A percentile compares a stretch with the other conserved stretches of the same genome.
Conservation (phyloP, 2,329 filamentous ascomycete genomes). For the Fusarium sororula region DNA sequence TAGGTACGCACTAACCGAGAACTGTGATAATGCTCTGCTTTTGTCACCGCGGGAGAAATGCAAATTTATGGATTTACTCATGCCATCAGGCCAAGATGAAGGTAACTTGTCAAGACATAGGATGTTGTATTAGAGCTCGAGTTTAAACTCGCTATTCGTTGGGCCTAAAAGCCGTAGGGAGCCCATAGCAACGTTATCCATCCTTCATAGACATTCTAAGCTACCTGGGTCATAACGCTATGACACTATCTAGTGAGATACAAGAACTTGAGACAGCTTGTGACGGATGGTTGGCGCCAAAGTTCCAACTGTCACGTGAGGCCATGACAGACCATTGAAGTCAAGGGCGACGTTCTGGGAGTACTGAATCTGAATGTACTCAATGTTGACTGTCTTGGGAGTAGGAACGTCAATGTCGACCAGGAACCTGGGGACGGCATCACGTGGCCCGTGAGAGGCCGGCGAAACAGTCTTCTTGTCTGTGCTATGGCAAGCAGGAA, state of each 20-base stretch:
- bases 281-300: constrained; percentile 19
- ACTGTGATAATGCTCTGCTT: accelerated
- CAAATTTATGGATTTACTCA: background rate
- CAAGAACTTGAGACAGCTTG: background rate
- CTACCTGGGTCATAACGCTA: accelerated
- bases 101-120: background rate
- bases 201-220: no score
- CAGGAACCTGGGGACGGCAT: constrained; percentile 26
- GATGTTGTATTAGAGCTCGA: background rate
- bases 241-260: background rate
- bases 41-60: no score
- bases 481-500: background rate
- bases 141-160: background rate
- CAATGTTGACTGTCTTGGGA: constrained; percentile 19
- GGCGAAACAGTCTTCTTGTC: constrained; percentile 18
- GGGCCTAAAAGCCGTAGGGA: no score
- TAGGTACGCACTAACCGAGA: accelerated
- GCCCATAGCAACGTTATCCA: background rate
- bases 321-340: constrained; percentile 19
- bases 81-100: no score
- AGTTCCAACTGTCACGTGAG: constrained; percentile 31
- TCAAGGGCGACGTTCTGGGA: constrained; percentile 40
- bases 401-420: constrained; percentile 7
- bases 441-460: background rate
- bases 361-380: constrained; percentile 48